phyloP scores from a whole-genome alignment of 2,329 filamentous ascomycete genomes.

The Capronia coronata region DNA sequence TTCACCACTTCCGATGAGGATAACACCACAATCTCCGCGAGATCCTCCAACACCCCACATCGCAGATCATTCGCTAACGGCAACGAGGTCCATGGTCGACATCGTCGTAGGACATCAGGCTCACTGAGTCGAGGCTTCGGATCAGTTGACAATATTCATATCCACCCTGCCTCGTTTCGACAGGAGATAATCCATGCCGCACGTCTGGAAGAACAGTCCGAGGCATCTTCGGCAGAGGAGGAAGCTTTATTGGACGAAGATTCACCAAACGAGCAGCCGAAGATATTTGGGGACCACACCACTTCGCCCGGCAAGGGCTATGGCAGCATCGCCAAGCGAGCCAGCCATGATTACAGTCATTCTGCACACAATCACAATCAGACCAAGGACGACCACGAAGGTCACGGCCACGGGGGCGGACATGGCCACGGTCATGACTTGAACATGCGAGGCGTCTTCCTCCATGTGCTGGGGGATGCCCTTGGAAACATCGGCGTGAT shows the following conservation, averaged over 20 bases:
- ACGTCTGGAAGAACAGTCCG: conserved; percentile 50
- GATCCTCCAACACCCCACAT: conserved; percentile 29
- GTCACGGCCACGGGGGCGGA: conserved; percentile 51
- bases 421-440: conserved; percentile 79
- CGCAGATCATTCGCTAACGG: conserved; percentile 28
- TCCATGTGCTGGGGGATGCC: conserved; percentile 52
- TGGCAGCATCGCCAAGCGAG: conserved; percentile 25
- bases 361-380: conserved; percentile 73
- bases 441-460: conserved; percentile 78
- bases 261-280: conserved; percentile 30
- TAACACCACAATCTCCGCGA: conserved; percentile 28
- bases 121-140: conserved; percentile 52
- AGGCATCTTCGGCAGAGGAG: conserved; percentile 45
- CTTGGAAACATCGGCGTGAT: conserved; percentile 46
- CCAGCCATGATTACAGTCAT: conserved; percentile 46
- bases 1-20: conserved; percentile 30
- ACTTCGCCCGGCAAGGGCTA: conserved; percentile 29
- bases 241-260: conserved; percentile 32
- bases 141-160: conserved; percentile 64
- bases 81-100: conserved; percentile 37
- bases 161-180: conserved; percentile 83
- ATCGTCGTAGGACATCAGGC: conserved; percentile 54
- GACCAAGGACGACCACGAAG: conserved; percentile 50
- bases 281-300: conserved; percentile 20
- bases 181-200: conserved; percentile 88